These are phyloP conservation scores for Colletotrichum sp. DNA, from an alignment of 2,329 filamentous ascomycete species.

Conservation along the genomic window DNA sequence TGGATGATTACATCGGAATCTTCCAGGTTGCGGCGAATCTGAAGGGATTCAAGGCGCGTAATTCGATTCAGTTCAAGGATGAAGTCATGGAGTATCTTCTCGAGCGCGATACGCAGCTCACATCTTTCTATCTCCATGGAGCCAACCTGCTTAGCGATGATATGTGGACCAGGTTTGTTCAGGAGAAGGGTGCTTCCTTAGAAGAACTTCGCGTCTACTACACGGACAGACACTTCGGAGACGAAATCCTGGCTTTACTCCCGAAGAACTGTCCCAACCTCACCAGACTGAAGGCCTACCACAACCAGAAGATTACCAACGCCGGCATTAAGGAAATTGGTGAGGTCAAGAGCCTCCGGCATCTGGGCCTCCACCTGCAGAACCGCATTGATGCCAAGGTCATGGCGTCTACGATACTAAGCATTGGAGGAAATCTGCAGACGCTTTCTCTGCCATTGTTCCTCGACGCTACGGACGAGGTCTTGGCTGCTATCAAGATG, in stretches of 20 bases:
- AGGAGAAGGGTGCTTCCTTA: constrained; percentile 67
- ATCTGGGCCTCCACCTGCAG: constrained; percentile 75
- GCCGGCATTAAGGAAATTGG: constrained; percentile 70
- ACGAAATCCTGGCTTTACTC: constrained; percentile 70
- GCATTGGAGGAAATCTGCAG: constrained; percentile 68
- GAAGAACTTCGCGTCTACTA: constrained; percentile 79
- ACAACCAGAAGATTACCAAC: constrained; percentile 77
- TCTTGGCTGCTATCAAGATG: constrained; percentile 74
- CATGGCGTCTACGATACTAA: constrained; percentile 65
- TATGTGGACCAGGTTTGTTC: constrained; percentile 76
- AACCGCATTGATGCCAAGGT: constrained; percentile 59
- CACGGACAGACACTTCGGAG: constrained; percentile 81
- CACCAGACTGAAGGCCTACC: constrained; percentile 77
- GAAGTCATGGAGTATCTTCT: constrained; percentile 81
- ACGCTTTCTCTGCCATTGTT: constrained; percentile 81
- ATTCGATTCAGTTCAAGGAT: constrained; percentile 93
- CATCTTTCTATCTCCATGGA: constrained; percentile 78
- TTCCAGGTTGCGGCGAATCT: constrained; percentile 77
- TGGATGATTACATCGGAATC: constrained; percentile 80
- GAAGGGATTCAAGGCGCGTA: constrained; percentile 75
- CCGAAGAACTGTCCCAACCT: constrained; percentile 70
- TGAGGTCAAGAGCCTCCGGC: constrained; percentile 67
- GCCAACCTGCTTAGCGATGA: constrained; percentile 81
- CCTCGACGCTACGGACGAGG: constrained; percentile 66
- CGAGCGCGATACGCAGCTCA: constrained; percentile 71